A percentile compares a stretch with the other conserved stretches of the same genome.
Evolutionary conservation across 202 grass and related monocot genomes (phyloP).

Genomic region (Eragrostis tef): DNA sequence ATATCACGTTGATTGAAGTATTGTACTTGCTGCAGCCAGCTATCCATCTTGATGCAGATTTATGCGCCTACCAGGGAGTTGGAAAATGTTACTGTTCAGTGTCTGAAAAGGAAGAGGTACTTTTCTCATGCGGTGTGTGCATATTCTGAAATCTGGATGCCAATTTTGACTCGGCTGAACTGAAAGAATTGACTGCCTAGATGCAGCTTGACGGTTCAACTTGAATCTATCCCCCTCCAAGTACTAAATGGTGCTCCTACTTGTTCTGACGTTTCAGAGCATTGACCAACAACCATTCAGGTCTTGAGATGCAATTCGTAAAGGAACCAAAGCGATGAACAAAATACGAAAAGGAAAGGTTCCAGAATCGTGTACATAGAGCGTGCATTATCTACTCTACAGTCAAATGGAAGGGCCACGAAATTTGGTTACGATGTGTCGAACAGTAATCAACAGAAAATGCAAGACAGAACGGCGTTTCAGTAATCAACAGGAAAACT

Average conservation of each 20-base stretch:
- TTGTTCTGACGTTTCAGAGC: constrained; percentile 28
- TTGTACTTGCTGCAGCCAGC: constrained; percentile 26
- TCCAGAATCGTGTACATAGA: neutral
- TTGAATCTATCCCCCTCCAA: neutral
- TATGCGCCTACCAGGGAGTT: constrained; percentile 16
- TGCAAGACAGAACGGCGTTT: neutral
- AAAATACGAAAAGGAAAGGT: neutral
- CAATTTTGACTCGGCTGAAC: neutral
- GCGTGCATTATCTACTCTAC: neutral
- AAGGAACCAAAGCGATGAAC: neutral
- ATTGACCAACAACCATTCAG: neutral
- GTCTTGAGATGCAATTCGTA: neutral
- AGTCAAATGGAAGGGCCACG: neutral
- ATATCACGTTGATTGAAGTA: neutral
- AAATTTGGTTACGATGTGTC: neutral
- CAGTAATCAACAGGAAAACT: neutral
- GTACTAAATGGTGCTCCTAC: neutral
- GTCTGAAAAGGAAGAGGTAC: neutral
- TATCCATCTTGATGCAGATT: constrained; percentile 16
- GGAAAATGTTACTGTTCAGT: constrained; percentile 5
- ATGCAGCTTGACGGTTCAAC: neutral
- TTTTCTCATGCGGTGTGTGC: neutral
- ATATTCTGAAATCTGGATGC: neutral
- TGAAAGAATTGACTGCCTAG: neutral
- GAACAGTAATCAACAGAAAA: neutral